Evolutionary conservation across 495 filamentous ascomycete species (phyloP).

Genomic region (Astrothelium macrocarpum): DNA sequence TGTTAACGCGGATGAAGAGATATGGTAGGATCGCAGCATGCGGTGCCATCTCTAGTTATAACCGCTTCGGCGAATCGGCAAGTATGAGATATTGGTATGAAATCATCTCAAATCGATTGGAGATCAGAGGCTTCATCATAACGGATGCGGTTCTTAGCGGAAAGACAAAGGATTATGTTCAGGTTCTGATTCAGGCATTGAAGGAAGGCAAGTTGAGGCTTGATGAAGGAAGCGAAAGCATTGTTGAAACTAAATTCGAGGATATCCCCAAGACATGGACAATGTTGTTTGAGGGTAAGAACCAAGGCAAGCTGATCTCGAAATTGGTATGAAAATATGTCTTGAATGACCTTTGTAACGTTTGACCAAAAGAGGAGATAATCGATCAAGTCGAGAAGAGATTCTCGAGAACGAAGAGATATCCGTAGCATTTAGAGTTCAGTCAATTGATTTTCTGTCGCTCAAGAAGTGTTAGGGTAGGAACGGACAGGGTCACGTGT

Average conservation of each 20-base stretch:
- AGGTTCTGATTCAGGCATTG: slow-evolving; percentile 37
- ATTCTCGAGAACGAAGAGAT: not conserved
- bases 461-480: too few species aligned
- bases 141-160: slow-evolving; percentile 37
- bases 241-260: slow-evolving; percentile 32
- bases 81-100: slow-evolving; percentile 44
- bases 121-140: slow-evolving; percentile 56
- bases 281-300: slow-evolving; percentile 28
- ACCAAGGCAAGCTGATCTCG: slow-evolving; percentile 33
- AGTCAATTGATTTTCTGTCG: too few species aligned
- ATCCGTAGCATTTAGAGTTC: too few species aligned
- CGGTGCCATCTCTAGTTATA: slow-evolving; percentile 46
- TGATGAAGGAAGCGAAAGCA: slow-evolving; percentile 24
- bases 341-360: not conserved
- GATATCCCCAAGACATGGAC: slow-evolving; percentile 34
- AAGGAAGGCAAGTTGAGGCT: slow-evolving; percentile 35
- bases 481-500: too few species aligned
- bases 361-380: not conserved
- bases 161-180: slow-evolving; percentile 25
- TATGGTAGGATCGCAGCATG: slow-evolving; percentile 53
- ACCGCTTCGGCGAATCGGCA: slow-evolving; percentile 25
- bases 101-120: slow-evolving; percentile 41
- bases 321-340: not conserved
- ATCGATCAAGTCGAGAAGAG: not conserved
- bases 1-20: slow-evolving; percentile 45